These are phyloP conservation scores for Gossypium australe DNA, from an alignment of 345 rosid species.

Conservation along the genomic window DNA sequence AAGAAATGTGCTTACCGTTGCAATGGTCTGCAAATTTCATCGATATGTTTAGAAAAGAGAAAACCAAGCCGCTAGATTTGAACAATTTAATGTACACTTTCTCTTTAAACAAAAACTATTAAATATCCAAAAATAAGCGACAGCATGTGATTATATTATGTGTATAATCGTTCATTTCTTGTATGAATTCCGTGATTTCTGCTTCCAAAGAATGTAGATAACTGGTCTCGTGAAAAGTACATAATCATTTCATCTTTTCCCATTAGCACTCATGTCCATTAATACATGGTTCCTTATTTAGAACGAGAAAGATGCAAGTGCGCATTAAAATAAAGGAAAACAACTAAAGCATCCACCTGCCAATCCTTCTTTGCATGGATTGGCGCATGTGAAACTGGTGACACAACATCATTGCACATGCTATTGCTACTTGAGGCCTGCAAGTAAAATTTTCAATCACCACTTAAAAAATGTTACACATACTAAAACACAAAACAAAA, in stretches of 20 bases:
- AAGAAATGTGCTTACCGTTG: conserved; percentile 51
- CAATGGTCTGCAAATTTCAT: conserved; percentile 40
- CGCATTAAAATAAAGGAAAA: conserved; percentile 1
- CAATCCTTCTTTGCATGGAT: conserved; percentile 53
- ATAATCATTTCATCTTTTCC: not conserved
- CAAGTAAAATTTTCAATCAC: conserved; percentile 23
- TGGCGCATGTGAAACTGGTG: conserved; percentile 63
- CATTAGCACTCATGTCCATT: not conserved
- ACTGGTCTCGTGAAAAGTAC: not conserved
- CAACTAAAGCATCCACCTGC: conserved; percentile 31
- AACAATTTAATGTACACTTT: not conserved
- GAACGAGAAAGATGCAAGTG: not conserved
- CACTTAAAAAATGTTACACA: not conserved
- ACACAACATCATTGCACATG: conserved; percentile 55
- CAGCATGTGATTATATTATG: not conserved
- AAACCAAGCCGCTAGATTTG: not conserved
- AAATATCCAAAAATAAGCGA: not conserved
- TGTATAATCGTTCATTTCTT: not conserved
- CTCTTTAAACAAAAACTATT: not conserved
- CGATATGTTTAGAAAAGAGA: not conserved
- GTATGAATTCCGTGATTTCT: not conserved
- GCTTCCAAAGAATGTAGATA: not conserved
- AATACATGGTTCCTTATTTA: not conserved
- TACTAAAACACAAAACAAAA: not conserved
- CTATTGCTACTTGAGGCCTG: conserved; percentile 57